Conservation (phyloP, 441 rosid species). For the Pelargonium cotyledonis region DNA sequence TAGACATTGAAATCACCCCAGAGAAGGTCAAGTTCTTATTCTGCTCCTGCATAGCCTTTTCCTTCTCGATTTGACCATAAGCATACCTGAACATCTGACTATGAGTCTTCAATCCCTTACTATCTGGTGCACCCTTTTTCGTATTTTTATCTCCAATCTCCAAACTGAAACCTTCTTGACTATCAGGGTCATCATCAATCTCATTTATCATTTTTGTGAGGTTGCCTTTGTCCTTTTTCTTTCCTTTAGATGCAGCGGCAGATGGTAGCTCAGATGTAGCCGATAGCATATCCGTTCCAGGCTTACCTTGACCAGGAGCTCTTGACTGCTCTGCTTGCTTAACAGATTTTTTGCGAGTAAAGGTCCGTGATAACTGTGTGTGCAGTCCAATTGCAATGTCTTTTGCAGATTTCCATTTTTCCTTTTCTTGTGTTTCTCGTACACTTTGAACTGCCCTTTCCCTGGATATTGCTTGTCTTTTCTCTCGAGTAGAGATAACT, state of each 20-base stretch:
- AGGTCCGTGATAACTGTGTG: constrained; percentile 68
- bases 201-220: constrained; percentile 73
- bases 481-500: constrained; percentile 80
- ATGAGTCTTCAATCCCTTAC: constrained; percentile 69
- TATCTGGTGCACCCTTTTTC: constrained; percentile 64
- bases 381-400: constrained; percentile 66
- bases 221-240: constrained; percentile 26
- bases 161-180: constrained; percentile 49
- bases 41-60: constrained; percentile 78
- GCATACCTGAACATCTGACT: constrained; percentile 96
- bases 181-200: constrained; percentile 62
- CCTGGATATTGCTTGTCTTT: constrained; percentile 69
- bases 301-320: too few relatives aligned
- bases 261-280: constrained; percentile 31
- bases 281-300: constrained; percentile 11
- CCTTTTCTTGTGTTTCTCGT: constrained; percentile 63
- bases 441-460: constrained; percentile 88
- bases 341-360: constrained; percentile 57
- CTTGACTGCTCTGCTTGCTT: constrained; percentile 21
- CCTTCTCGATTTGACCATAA: constrained; percentile 91
- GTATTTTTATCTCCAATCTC: constrained; percentile 65
- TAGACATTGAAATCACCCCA: constrained; percentile 82
- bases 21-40: constrained; percentile 82
- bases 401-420: constrained; percentile 90
- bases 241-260: constrained; percentile 16